A percentile compares a stretch with the other conserved stretches of the same genome.
Evolutionary conservation across 1,284 basidiomycete species (phyloP).

Genomic region (Fomitopsis palustris): DNA sequence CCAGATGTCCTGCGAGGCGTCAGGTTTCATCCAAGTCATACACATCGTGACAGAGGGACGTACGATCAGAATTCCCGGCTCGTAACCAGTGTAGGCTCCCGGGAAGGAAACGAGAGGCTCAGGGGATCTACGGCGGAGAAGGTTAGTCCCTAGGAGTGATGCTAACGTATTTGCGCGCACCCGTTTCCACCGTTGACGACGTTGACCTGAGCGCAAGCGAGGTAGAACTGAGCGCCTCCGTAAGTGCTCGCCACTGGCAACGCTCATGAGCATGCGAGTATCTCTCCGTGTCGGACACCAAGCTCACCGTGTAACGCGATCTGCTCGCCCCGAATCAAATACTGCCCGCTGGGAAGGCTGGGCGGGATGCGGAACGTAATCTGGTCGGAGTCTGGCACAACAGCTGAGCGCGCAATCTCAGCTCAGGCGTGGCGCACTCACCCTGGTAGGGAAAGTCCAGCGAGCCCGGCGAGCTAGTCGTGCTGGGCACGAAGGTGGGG

Average conservation of each 20-base stretch:
- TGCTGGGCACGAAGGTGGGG: constrained; percentile 29
- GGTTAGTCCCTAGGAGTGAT: not conserved
- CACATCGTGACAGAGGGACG: not conserved
- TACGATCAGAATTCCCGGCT: constrained; percentile 1
- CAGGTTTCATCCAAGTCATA: constrained; percentile 1
- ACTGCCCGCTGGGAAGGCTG: constrained; percentile 42
- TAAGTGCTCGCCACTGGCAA: constrained; percentile 24
- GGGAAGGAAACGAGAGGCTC: constrained; percentile 32
- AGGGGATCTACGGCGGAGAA: constrained; percentile 18
- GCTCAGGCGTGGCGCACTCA: too few species aligned
- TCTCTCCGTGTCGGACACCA: too few species aligned
- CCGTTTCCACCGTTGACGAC: constrained; percentile 33
- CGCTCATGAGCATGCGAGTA: too few species aligned
- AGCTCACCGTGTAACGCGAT: constrained; percentile 56
- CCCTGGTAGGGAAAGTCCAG: constrained; percentile 35
- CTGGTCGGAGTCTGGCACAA: constrained; percentile 4
- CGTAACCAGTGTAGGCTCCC: constrained; percentile 33
- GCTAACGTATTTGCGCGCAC: too few species aligned
- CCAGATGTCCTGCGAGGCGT: constrained; percentile 29
- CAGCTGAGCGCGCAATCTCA: too few species aligned
- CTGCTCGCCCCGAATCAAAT: constrained; percentile 45
- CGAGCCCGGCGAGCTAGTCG: constrained; percentile 20
- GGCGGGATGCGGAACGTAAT: constrained; percentile 42
- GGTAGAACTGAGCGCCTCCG: constrained; percentile 31
- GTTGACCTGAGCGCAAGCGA: constrained; percentile 29